Conservation (phyloP, 108 stramenopile species). For the Fistulifera pelliculosa region DNA sequence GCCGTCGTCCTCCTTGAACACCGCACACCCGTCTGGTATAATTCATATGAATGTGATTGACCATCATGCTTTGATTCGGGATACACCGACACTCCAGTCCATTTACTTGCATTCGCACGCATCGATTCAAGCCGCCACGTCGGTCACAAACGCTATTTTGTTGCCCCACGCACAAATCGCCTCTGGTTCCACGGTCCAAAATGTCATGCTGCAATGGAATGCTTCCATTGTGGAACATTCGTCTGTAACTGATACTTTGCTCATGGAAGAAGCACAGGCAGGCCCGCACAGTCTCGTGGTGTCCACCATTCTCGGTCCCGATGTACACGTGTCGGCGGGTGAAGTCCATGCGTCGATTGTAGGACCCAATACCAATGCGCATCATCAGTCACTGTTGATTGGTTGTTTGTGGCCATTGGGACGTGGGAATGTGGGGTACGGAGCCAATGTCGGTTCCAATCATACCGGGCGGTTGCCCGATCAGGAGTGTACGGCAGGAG, state of each 20-base stretch:
- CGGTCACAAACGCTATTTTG: constrained; percentile 40
- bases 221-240: constrained; percentile 40
- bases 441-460: constrained; percentile 91
- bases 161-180: constrained; percentile 41
- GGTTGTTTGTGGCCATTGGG: constrained; percentile 87
- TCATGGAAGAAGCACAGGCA: constrained; percentile 62
- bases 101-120: constrained; percentile 41
- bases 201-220: constrained; percentile 69
- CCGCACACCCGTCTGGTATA: background rate
- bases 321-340: constrained; percentile 70
- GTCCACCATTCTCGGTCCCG: constrained; percentile 72
- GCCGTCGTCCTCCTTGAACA: constrained; percentile 4
- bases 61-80: constrained; percentile 31
- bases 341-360: constrained; percentile 74
- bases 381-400: constrained; percentile 88
- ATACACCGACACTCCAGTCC: constrained; percentile 47
- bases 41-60: constrained; percentile 37
- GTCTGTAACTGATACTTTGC: constrained; percentile 31
- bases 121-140: constrained; percentile 46
- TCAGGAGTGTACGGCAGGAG: constrained; percentile 84
- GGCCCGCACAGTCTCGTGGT: constrained; percentile 63
- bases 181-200: constrained; percentile 31
- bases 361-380: constrained; percentile 84
- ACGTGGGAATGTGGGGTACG: constrained; percentile 93
- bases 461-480: constrained; percentile 93